Conservation (phyloP, 2,329 filamentous ascomycete genomes). For the Dothideomycetidae sp. region DNA sequence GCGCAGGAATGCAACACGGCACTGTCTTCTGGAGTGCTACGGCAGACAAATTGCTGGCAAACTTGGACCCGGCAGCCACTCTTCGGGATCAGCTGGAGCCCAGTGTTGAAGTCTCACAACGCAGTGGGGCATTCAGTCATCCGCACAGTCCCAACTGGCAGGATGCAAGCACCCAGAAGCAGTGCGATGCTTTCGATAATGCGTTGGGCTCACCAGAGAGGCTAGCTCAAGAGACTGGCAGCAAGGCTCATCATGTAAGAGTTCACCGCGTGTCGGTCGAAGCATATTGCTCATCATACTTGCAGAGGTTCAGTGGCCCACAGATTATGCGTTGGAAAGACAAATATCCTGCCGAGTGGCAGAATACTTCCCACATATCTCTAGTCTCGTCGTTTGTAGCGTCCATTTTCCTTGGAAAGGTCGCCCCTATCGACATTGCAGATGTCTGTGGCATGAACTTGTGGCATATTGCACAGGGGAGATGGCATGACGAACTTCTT, state of each 20-base stretch:
- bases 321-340: constrained; percentile 83
- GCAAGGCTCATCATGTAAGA: constrained; percentile 81
- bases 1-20: constrained; percentile 92
- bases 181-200: constrained; percentile 79
- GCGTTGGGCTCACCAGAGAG: constrained; percentile 50
- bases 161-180: constrained; percentile 81
- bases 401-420: constrained; percentile 68
- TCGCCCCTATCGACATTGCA: constrained; percentile 83
- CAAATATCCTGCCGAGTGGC: constrained; percentile 68
- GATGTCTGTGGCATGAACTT: constrained; percentile 96
- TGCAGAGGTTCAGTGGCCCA: constrained; percentile 83
- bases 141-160: constrained; percentile 94
- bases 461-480: constrained; percentile 68
- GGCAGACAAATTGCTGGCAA: constrained; percentile 50
- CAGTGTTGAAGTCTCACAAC: constrained; percentile 23
- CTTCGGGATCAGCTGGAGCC: constrained; percentile 57
- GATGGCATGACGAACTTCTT: constrained; percentile 63
- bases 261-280: no score
- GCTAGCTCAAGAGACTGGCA: constrained; percentile 71
- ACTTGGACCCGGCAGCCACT: constrained; percentile 44
- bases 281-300: neutral
- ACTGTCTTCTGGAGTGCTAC: constrained; percentile 80
- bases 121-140: constrained; percentile 56
- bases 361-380: constrained; percentile 68
- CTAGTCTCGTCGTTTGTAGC: constrained; percentile 92